Conservation (phyloP, 2,329 filamentous ascomycete species). For the Fusarium pseudocircinatum region DNA sequence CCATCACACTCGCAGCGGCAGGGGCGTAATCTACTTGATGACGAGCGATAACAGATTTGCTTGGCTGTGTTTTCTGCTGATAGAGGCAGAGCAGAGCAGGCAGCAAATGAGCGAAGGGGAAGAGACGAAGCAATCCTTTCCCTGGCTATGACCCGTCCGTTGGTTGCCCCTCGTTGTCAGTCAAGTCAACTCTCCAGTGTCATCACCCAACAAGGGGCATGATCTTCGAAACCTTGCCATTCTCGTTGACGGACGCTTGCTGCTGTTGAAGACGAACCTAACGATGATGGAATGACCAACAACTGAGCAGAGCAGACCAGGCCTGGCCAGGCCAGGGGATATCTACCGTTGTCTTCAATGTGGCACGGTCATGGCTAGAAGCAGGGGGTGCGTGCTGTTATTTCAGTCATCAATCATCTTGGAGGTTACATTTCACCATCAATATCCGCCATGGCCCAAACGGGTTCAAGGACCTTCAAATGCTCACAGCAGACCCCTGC, state of each 20-base stretch:
- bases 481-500: constrained; percentile 37
- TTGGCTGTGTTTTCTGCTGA: background rate
- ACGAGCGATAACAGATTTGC: constrained; percentile 3
- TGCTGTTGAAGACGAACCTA: constrained; percentile 20
- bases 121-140: background rate
- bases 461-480: constrained; percentile 40
- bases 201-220: constrained; percentile 35
- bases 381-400: constrained; percentile 16
- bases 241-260: constrained; percentile 10
- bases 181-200: constrained; percentile 16
- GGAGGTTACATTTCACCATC: constrained; percentile 30
- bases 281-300: constrained; percentile 12
- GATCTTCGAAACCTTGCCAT: constrained; percentile 41
- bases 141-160: background rate
- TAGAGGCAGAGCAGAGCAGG: background rate
- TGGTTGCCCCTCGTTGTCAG: constrained; percentile 19
- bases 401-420: constrained; percentile 30
- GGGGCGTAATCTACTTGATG: constrained; percentile 28
- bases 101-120: background rate
- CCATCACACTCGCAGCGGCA: constrained; percentile 39
- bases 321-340: constrained; percentile 12
- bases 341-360: constrained; percentile 39
- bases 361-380: constrained; percentile 15
- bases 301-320: background rate
- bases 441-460: constrained; percentile 35